Evolutionary conservation across 2,329 filamentous ascomycete species (phyloP).

Genomic region (Aspergillus sp.): DNA sequence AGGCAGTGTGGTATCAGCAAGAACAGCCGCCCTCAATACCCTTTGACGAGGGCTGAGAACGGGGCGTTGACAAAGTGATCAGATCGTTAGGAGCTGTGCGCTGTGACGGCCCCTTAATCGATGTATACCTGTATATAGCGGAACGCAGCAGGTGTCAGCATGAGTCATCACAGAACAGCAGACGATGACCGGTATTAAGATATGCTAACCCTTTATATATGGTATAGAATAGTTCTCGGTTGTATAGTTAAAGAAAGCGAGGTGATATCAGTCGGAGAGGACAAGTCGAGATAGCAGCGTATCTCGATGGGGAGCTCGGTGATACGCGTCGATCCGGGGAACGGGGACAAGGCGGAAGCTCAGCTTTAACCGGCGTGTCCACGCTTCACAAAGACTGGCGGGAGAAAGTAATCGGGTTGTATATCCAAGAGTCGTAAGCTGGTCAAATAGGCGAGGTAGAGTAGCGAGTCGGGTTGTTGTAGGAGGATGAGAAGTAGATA

Average conservation of each 20-base stretch:
- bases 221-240: background rate
- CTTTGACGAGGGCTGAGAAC: conserved; percentile 33
- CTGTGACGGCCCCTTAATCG: background rate
- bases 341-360: conserved; percentile 24
- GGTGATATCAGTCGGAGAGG: background rate
- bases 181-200: background rate
- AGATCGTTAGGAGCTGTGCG: conserved; percentile 7
- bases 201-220: background rate
- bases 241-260: background rate
- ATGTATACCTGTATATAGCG: conserved; percentile 7
- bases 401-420: background rate
- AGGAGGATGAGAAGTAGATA: conserved; percentile 12
- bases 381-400: background rate
- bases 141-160: conserved; percentile 14
- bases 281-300: conserved; percentile 15
- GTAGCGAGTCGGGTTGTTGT: background rate
- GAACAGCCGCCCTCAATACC: conserved; percentile 33
- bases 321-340: conserved; percentile 31
- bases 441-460: background rate
- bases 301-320: conserved; percentile 28
- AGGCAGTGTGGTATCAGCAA: conserved; percentile 22
- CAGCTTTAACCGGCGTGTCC: conserved; percentile 21
- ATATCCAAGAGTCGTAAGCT: background rate
- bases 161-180: conserved; percentile 14
- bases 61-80: conserved; percentile 12